Evolutionary conservation across 768 basidiomycete species (phyloP).

Genomic region (Multifurca ochricompacta): DNA sequence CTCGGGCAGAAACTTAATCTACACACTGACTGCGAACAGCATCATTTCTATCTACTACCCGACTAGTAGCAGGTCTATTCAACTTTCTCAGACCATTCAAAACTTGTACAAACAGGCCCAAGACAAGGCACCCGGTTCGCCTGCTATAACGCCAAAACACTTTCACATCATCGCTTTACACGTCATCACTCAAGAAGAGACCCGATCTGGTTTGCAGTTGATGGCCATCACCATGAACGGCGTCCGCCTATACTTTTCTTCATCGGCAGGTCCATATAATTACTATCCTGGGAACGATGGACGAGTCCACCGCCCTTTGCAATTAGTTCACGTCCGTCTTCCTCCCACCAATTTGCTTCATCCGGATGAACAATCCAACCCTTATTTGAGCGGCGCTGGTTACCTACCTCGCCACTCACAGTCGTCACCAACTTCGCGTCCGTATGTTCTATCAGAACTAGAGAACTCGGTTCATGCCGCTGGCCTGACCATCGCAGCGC

Average conservation of each 20-base stretch:
- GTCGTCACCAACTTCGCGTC: slow-evolving; percentile 40
- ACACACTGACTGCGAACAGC: slow-evolving; percentile 62
- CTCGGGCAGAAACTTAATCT: slow-evolving; percentile 60
- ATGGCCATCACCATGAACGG: slow-evolving; percentile 78
- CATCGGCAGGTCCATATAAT: slow-evolving; percentile 39
- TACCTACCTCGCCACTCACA: slow-evolving; percentile 41
- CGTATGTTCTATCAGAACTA: slow-evolving; percentile 50
- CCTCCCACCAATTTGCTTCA: slow-evolving; percentile 71
- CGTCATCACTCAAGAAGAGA: slow-evolving; percentile 57
- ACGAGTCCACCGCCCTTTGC: slow-evolving; percentile 39
- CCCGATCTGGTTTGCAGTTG: slow-evolving; percentile 63
- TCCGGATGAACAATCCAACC: slow-evolving; percentile 57
- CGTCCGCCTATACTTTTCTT: slow-evolving; percentile 76
- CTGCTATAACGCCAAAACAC: slow-evolving; percentile 57
- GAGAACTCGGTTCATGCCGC: slow-evolving; percentile 59
- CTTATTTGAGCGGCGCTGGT: slow-evolving; percentile 37
- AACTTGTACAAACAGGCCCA: slow-evolving; percentile 69
- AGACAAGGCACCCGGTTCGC: slow-evolving; percentile 74
- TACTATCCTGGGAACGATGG: slow-evolving; percentile 38
- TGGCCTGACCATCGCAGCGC: slow-evolving; percentile 63
- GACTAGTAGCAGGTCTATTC: slow-evolving; percentile 54
- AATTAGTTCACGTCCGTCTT: slow-evolving; percentile 71
- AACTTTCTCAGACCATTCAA: slow-evolving; percentile 66
- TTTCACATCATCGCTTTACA: slow-evolving; percentile 70
- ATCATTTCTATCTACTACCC: slow-evolving; percentile 63